Evolutionary conservation across 2,329 filamentous ascomycete genomes (phyloP), one percentile per base, ranked within the genome.

Genomic region (Rhexocercosporidium sp.): DNA sequence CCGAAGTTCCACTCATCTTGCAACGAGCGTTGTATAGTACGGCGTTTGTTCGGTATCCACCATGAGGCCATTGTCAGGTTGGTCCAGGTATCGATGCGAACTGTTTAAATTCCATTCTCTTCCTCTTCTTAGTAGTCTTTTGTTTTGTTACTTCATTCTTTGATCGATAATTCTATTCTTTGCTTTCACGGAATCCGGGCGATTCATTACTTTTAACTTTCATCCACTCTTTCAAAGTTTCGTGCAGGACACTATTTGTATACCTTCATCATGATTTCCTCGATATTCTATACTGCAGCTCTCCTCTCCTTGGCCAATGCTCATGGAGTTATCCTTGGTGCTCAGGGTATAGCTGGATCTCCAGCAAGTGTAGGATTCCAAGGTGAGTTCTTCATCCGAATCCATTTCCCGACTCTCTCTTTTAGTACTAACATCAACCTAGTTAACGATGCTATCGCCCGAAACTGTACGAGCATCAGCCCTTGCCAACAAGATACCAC

Each of bases 401-500:
- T 20, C 53, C 1, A 22, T 37, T 11, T 22, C 2, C 11, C 3
- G 7, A 11, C 9, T 16, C 11, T 12, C 16, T 7, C 34, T 56
- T 46, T 41, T 20, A 59, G 22, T 51, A 18, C 59, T 53, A 39
- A 60, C n/a, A 27, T n/a, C 4, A 2, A 22, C 20, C 8, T 67
- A 84, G 83, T 90, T 68, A 82, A 86, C 71, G 78, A 82, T 47
- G 79, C 78, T 66, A 82, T 88, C 71, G 86, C 88, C 22, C 84
- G 88, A 69, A 88, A 90, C 77, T 90, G 88, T 77, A 89, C 86
- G 14, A 81, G 81, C 64, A 88, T 89, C 79, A 87, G 83, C 76
- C 88, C 88, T 22, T 90, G 89, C 81, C 88, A 91, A 75, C 86
- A 88, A 70, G 88, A 91, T 66, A 82, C 87, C 12, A 89, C 87